phyloP scores from a whole-genome alignment of 2,329 filamentous ascomycete genomes.

The Phyllosticta citribraziliensis region DNA sequence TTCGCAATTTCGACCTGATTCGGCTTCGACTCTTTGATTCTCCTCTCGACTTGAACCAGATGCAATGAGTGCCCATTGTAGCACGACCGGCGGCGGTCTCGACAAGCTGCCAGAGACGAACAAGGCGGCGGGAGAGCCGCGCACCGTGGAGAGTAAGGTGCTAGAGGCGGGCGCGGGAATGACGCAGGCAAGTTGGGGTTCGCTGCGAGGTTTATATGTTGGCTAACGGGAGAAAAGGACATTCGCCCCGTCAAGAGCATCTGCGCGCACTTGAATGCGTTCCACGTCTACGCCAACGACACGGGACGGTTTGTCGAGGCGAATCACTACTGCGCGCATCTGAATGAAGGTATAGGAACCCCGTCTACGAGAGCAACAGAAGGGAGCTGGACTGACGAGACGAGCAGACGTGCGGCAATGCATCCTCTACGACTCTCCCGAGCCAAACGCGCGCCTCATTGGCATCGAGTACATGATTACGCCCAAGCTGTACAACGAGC shows the following conservation, averaged over 20 bases:
- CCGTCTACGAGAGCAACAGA: no score
- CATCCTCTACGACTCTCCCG: conserved; percentile 67
- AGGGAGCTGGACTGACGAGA: not conserved
- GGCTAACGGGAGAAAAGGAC: conserved; percentile 32
- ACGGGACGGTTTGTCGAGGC: conserved; percentile 60
- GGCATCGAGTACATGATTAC: conserved; percentile 75
- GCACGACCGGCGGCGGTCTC: conserved; percentile 15
- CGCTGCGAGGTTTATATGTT: not conserved
- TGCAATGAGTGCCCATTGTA: not conserved
- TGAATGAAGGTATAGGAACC: conserved; percentile 45
- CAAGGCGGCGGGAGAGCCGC: conserved; percentile 39
- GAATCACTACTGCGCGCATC: conserved; percentile 76
- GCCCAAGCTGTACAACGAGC: conserved; percentile 53
- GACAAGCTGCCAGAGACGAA: conserved; percentile 30
- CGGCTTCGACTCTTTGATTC: not conserved
- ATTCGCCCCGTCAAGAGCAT: conserved; percentile 65
- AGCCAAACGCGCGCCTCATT: conserved; percentile 60
- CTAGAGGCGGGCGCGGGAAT: conserved; percentile 53
- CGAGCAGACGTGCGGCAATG: conserved; percentile 65
- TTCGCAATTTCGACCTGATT: no score
- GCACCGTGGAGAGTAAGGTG: conserved; percentile 46
- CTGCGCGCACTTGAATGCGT: conserved; percentile 79
- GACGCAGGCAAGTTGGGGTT: conserved; percentile 39
- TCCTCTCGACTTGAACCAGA: not conserved
- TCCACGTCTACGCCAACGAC: conserved; percentile 71